Conservation (phyloP, 306 rosid genomes). For the Rubus idaeus region DNA sequence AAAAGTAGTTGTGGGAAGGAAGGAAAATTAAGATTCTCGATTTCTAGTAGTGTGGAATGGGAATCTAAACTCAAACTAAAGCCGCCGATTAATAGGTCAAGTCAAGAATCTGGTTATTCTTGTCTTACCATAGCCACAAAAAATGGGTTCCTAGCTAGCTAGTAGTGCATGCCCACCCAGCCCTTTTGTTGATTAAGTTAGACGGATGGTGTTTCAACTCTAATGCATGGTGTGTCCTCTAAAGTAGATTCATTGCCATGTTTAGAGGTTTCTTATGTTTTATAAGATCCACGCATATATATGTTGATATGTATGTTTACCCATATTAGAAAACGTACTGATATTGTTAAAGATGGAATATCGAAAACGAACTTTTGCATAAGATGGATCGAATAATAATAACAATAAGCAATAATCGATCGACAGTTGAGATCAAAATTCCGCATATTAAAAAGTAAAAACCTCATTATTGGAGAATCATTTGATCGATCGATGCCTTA, state of each 20-base stretch:
- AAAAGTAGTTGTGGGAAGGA: slow-evolving; percentile 25
- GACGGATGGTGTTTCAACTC: slow-evolving; percentile 42
- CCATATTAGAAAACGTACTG: too few species aligned
- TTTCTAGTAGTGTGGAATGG: background rate
- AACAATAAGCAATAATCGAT: too few species aligned
- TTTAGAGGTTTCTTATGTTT: background rate
- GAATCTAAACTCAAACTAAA: slow-evolving; percentile 74
- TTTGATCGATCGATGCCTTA: too few species aligned
- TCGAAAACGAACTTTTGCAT: too few species aligned
- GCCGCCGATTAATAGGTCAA: slow-evolving; percentile 44
- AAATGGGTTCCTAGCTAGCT: slow-evolving; percentile 67
- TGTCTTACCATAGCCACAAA: slow-evolving; percentile 74
- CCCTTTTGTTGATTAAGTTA: slow-evolving; percentile 42
- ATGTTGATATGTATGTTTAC: too few species aligned
- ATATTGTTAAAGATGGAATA: too few species aligned
- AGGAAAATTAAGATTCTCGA: slow-evolving; percentile 39
- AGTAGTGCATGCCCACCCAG: slow-evolving; percentile 40
- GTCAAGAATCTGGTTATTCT: slow-evolving; percentile 77
- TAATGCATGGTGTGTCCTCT: too few species aligned
- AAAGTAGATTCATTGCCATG: background rate
- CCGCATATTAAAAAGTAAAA: too few species aligned
- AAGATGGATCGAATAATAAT: too few species aligned
- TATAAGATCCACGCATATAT: background rate
- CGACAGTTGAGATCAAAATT: too few species aligned
- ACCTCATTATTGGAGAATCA: too few species aligned